Conservation (phyloP, 1,284 basidiomycete genomes). For the Ustilago lituana region DNA sequence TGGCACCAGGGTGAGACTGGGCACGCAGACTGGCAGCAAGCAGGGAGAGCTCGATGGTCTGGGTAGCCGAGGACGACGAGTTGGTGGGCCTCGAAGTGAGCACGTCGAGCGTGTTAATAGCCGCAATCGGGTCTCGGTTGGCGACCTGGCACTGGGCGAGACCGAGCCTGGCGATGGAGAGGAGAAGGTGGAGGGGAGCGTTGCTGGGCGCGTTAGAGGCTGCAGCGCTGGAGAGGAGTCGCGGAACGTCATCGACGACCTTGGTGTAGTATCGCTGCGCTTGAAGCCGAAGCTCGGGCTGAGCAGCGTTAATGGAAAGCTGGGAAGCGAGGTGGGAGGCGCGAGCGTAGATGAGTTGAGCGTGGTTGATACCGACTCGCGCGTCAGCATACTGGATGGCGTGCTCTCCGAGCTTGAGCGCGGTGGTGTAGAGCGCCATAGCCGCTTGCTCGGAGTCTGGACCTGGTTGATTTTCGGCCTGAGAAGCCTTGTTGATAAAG, state of each 20-base stretch:
- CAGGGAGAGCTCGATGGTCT: conserved; percentile 55
- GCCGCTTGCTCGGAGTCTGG: conserved; percentile 33
- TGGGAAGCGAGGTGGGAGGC: conserved; percentile 58
- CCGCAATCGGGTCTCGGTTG: conserved; percentile 55
- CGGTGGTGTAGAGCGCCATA: conserved; percentile 50
- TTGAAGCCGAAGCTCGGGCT: conserved; percentile 48
- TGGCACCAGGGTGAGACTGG: conserved; percentile 55
- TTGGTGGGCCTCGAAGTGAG: conserved; percentile 44
- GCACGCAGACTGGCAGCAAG: conserved; percentile 58
- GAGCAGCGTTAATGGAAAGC: conserved; percentile 45
- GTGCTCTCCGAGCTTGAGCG: conserved; percentile 65
- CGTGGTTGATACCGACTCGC: conserved; percentile 52
- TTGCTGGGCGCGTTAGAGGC: conserved; percentile 14
- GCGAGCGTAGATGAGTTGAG: conserved; percentile 59
- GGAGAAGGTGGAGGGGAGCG: conserved; percentile 43
- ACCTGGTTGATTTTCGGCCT: conserved; percentile 27
- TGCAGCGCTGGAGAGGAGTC: conserved; percentile 22
- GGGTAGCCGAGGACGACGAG: conserved; percentile 34
- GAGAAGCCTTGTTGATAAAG: conserved; percentile 51
- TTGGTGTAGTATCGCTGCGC: conserved; percentile 60
- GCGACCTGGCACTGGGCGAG: conserved; percentile 62
- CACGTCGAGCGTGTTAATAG: conserved; percentile 58
- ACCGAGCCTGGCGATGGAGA: conserved; percentile 61
- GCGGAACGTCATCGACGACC: conserved; percentile 55
- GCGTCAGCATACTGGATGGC: conserved; percentile 65